Conservation (phyloP, 2,329 filamentous ascomycete genomes). For the Keithomyces neogunnii region DNA sequence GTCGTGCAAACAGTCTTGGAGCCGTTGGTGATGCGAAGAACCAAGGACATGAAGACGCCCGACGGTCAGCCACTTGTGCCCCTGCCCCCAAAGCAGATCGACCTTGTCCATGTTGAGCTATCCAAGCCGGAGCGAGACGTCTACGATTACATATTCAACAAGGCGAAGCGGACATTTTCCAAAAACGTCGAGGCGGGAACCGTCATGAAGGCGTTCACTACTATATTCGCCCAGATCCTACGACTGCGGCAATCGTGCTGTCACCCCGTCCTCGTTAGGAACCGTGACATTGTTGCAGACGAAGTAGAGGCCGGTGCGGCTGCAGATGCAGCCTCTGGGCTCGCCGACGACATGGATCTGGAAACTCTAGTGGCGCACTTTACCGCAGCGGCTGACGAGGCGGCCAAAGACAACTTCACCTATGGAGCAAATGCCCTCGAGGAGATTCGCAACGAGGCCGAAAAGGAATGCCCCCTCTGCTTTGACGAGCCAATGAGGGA, state of each 20-base stretch:
- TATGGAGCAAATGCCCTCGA: slow-evolving; percentile 83
- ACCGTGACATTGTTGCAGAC: slow-evolving; percentile 75
- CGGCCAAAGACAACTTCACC: slow-evolving; percentile 47
- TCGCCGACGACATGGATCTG: slow-evolving; percentile 95
- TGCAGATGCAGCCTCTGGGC: slow-evolving; percentile 68
- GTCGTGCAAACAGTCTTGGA: slow-evolving; percentile 96
- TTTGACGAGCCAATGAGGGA: slow-evolving; percentile 93
- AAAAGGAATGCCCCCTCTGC: slow-evolving; percentile 89
- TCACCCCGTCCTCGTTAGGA: slow-evolving; percentile 82
- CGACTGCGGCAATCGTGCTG: slow-evolving; percentile 90
- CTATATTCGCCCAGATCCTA: slow-evolving; percentile 93
- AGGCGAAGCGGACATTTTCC: slow-evolving; percentile 76
- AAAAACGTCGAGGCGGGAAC: slow-evolving; percentile 87
- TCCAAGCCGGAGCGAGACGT: slow-evolving; percentile 80
- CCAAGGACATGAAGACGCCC: slow-evolving; percentile 97
- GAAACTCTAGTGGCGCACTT: slow-evolving; percentile 79
- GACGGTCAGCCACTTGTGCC: slow-evolving; percentile 68
- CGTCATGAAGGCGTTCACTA: slow-evolving; percentile 89
- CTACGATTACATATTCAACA: slow-evolving; percentile 81
- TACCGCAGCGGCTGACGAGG: slow-evolving; percentile 57
- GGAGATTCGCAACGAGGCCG: slow-evolving; percentile 84
- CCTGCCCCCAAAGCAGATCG: slow-evolving; percentile 69
- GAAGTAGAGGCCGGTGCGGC: slow-evolving; percentile 71
- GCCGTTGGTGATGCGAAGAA: slow-evolving; percentile 86
- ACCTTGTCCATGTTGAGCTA: slow-evolving; percentile 82